phyloP scores from a whole-genome alignment of 345 rosid genomes.

The Lumnitzera littorea region DNA sequence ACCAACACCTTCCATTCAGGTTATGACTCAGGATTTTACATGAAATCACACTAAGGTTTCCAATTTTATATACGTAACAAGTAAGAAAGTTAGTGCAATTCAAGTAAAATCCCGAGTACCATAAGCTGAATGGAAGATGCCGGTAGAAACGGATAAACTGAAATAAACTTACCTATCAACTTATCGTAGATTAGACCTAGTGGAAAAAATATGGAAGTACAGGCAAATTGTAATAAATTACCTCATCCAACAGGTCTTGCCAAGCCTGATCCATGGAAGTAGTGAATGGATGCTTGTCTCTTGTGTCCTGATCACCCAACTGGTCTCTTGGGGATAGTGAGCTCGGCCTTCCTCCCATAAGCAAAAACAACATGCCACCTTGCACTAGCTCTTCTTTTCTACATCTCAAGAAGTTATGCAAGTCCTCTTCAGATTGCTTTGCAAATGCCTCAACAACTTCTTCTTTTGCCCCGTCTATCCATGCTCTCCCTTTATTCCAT shows the following conservation, averaged over 20 bases:
- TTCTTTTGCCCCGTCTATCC: conserved; percentile 50
- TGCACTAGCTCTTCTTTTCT: conserved; percentile 45
- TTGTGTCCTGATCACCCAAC: conserved; percentile 37
- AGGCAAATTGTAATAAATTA: not conserved
- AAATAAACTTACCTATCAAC: no score
- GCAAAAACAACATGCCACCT: conserved; percentile 50
- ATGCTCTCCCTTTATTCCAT: conserved; percentile 52
- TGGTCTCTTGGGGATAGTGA: conserved; percentile 28
- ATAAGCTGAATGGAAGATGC: no score
- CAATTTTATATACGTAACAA: no score
- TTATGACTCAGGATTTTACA: no score
- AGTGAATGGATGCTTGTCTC: conserved; percentile 54
- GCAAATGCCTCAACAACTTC: conserved; percentile 47
- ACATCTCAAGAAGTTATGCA: conserved; percentile 41
- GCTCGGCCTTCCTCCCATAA: conserved; percentile 46
- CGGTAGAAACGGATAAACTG: no score
- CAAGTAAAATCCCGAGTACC: no score
- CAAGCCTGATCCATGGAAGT: conserved; percentile 56
- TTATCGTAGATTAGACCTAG: no score
- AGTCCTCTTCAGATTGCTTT: conserved; percentile 43
- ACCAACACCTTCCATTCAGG: no score
- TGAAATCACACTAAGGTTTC: no score
- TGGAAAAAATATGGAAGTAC: not conserved
- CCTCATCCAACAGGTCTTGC: conserved; percentile 55
- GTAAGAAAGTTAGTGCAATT: no score